These are phyloP conservation scores for Pseudonectria foliicola DNA, from an alignment of 2,329 filamentous ascomycete genomes.

Conservation along the genomic window DNA sequence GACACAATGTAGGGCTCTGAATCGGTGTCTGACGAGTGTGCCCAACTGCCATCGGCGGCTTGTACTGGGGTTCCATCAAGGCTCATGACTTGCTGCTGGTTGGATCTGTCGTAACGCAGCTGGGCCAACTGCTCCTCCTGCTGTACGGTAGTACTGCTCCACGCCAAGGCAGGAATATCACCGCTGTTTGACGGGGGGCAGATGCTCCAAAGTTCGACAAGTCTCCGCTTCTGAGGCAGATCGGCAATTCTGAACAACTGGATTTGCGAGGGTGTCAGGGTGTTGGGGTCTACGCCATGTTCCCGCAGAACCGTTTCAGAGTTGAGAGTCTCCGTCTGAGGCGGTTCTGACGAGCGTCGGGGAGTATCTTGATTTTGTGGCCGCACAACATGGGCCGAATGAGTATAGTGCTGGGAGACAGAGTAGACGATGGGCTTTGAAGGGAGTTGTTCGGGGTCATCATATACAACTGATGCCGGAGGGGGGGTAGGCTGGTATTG, in stretches of 20 bases:
- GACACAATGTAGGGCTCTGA: slow-evolving; percentile 79
- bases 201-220: slow-evolving; percentile 81
- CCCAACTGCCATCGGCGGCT: slow-evolving; percentile 47
- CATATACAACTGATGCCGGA: slow-evolving; percentile 12
- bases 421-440: slow-evolving; percentile 56
- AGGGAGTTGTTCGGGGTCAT: slow-evolving; percentile 25
- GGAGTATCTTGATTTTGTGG: slow-evolving; percentile 30
- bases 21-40: slow-evolving; percentile 31
- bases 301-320: slow-evolving; percentile 53
- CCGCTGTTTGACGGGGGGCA: slow-evolving; percentile 58
- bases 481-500: slow-evolving; percentile 5
- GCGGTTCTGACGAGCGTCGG: slow-evolving; percentile 44
- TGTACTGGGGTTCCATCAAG: slow-evolving; percentile 49
- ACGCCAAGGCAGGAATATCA: slow-evolving; percentile 46
- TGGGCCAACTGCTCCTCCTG: slow-evolving; percentile 53
- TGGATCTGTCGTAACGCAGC: slow-evolving; percentile 47
- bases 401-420: slow-evolving; percentile 77
- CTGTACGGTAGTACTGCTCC: slow-evolving; percentile 46
- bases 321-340: slow-evolving; percentile 39
- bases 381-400: slow-evolving; percentile 57
- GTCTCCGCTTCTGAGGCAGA: slow-evolving; percentile 60
- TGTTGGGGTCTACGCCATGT: slow-evolving; percentile 62
- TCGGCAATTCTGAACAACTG: slow-evolving; percentile 73
- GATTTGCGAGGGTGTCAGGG: slow-evolving; percentile 67
- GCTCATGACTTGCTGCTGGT: slow-evolving; percentile 39